A percentile compares a stretch with the other conserved stretches of the same genome.
Evolutionary conservation across 2,329 filamentous ascomycete genomes (phyloP).

Genomic region (Neofusicoccum sp.): DNA sequence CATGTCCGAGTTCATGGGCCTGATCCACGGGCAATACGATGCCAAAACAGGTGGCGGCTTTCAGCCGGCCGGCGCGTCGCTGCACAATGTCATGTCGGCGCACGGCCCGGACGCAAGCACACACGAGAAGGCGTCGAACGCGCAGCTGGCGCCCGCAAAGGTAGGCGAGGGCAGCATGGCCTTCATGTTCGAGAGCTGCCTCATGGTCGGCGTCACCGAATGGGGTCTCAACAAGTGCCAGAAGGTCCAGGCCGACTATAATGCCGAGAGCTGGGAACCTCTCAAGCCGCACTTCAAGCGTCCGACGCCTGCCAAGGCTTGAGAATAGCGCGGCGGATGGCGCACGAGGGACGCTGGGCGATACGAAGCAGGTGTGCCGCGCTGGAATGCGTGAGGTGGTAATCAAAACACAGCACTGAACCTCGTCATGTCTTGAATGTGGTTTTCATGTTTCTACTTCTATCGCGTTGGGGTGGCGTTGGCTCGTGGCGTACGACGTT

Average conservation of each 20-base stretch:
- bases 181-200: slow-evolving; percentile 65
- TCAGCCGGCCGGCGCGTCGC: slow-evolving; percentile 60
- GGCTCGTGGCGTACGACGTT: too few relatives aligned
- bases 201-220: slow-evolving; percentile 70
- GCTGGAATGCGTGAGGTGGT: background rate
- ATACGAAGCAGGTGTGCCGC: background rate
- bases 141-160: slow-evolving; percentile 55
- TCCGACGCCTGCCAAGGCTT: background rate
- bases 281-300: slow-evolving; percentile 46
- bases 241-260: slow-evolving; percentile 72
- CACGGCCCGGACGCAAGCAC: slow-evolving; percentile 63
- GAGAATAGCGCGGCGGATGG: background rate
- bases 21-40: slow-evolving; percentile 63
- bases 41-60: slow-evolving; percentile 59
- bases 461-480: too few relatives aligned
- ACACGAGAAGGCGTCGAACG: slow-evolving; percentile 58
- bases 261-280: slow-evolving; percentile 73
- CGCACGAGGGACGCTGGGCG: background rate
- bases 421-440: too few relatives aligned
- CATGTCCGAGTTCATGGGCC: slow-evolving; percentile 68
- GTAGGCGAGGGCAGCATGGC: slow-evolving; percentile 65
- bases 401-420: too few relatives aligned
- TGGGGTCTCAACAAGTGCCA: slow-evolving; percentile 69
- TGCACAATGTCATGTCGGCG: slow-evolving; percentile 74
- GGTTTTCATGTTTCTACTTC: too few relatives aligned